phyloP scores from a whole-genome alignment of 179 eudicot genomes.

The Gypsophila paniculata region DNA sequence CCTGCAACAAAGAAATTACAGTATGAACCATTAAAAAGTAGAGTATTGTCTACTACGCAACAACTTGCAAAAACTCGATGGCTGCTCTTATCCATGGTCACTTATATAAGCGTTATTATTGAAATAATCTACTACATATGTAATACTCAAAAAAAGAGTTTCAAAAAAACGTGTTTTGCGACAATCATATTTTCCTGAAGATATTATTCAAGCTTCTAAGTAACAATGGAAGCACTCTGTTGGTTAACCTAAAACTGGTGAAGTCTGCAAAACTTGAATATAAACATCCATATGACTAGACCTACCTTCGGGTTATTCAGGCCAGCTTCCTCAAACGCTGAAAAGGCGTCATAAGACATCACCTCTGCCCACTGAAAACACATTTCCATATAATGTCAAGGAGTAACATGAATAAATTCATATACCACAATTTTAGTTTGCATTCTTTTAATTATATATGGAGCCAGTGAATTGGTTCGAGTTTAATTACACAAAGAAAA shows the following conservation, averaged over 20 bases:
- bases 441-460: too few species aligned
- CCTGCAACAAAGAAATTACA: conserved; percentile 21
- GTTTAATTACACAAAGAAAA: conserved; percentile 5
- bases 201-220: not conserved
- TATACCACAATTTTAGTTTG: not conserved
- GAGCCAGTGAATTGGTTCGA: not conserved
- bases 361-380: conserved; percentile 40
- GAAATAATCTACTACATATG: not conserved
- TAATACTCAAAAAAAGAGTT: too few species aligned
- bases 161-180: too few species aligned
- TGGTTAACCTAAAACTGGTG: not conserved
- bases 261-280: not conserved
- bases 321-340: conserved; percentile 37
- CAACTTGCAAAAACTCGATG: not conserved
- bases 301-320: conserved; percentile 28
- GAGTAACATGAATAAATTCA: not conserved
- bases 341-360: conserved; percentile 31
- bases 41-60: not conserved
- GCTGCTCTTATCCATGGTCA: not conserved
- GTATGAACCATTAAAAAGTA: not conserved
- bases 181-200: not conserved
- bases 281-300: not conserved
- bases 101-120: not conserved
- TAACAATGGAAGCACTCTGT: not conserved
- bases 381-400: not conserved